Base-by-base conservation (phyloP, 2,329 filamentous ascomycete species). In the Aspergillus puulaauensis region DNA sequence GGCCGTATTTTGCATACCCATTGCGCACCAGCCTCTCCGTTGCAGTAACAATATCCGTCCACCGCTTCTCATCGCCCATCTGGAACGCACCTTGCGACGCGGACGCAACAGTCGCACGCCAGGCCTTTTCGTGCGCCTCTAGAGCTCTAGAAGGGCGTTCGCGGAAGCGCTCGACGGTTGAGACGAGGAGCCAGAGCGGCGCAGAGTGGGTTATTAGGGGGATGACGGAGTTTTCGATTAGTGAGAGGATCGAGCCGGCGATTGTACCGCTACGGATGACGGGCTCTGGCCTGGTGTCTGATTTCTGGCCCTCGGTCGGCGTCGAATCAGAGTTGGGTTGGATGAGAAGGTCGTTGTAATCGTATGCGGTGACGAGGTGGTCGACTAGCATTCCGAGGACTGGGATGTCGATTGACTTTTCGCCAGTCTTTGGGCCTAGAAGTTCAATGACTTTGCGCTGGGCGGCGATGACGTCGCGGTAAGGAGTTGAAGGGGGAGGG, bases 121-220 rank as follows among this genome's bases (percentile, higher is more conserved):
- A 99, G 0, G 89, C 91, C 70, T 93, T 93, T 76, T 98, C 95
- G 31, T 93, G 86, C 1, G 90, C 91, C 6, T 92, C 89, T 1
- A 98, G 80, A 4, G 93, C 90, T 2, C 86, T 87, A 0, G 79
- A 76, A 1, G 88, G 90, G 53, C 90, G 88, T 3, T 84, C 77
- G 7, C 86, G 83, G 86, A 91, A 97, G 14, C 88, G 80, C 4
- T 90, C 86, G 15, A 96, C 79, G 5, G 86, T 85, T 0, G 87
- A 83, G 0, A 96, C 80, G 0, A 96, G 77, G 2, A 83, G 80
- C 91, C 93, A 98, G 1, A 96, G 84, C 24, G 87, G 83, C 0
- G 88, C 83, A 2, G 90, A 88, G 24, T 83, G 80, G 0, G 95
- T 99, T 70, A 98, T 96, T 3, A 98, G 81, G 0, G 95, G 93